Evolutionary conservation across 768 basidiomycete genomes (phyloP), one percentile per base, ranked within the genome.

Genomic region (Lactifluus rugatus): DNA sequence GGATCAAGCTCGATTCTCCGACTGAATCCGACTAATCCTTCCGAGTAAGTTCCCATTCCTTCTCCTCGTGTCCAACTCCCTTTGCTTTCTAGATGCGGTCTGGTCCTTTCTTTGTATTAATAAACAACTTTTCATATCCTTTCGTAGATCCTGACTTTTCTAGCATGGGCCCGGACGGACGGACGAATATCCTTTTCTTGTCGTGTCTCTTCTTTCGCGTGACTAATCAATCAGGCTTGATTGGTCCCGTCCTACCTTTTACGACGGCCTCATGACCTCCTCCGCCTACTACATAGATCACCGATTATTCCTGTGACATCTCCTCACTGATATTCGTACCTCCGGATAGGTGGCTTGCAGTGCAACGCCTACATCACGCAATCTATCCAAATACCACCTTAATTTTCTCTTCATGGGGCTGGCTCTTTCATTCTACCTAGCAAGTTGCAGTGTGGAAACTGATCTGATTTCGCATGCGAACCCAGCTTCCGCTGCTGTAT

Each of bases 1-100:
- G 25, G 36, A 39, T 14, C 44, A 46, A 46, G 37, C 34, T 37
- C 56, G 25, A 56, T 60, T 56, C 59, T 60, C 59, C 59, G 59
- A 50, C 44, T 60, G 59, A 56, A 60, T 54, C 47, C 48, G 31
- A 2, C 19, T 11, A 6, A 1, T 10, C 39, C 6, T 17, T 13
- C 5, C 23, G 11, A 14, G n/a, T 41, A 10, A 19, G 28, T 26
- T 28, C n/a, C 16, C n/a, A 13, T 10, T 10, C 5, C 5, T n/a
- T 17, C 1, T 2, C 5, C 32, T 36, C 42, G 2, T 34, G 1
- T 1, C 21, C 21, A 23, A 31, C 39, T 31, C 39, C 28, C 31
- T 13, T 50, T 3, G 32, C 31, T 16, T 10, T 32, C 4, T 19
- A 41, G 7, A 45, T 37, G 21, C 10, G 11, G 39, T 52, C 52